Percentiles rank a stretch among this genome's conserved stretches.
phyloP scores from a whole-genome alignment of 108 stramenopile genomes.

The Stephanodiscus triporus region DNA sequence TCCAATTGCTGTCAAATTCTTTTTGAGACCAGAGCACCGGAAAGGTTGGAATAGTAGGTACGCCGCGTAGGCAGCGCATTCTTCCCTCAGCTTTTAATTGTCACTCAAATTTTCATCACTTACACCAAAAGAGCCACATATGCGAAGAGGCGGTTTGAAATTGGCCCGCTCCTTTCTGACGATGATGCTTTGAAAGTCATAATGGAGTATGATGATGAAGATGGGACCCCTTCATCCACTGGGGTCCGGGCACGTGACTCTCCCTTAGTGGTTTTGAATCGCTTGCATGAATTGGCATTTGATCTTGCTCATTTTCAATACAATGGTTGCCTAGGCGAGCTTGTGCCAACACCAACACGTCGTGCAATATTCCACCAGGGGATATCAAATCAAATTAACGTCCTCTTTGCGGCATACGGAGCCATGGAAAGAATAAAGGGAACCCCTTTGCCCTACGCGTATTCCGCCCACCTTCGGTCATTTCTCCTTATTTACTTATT shows the following conservation, averaged over 20 bases:
- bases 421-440: conserved; percentile 74
- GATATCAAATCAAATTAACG: conserved; percentile 50
- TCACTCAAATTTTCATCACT: background rate
- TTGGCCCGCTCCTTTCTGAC: conserved; percentile 42
- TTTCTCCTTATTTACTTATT: conserved; percentile 69
- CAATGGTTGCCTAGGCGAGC: background rate
- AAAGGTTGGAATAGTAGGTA: conserved; percentile 27
- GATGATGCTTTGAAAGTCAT: conserved; percentile 30
- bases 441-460: conserved; percentile 79
- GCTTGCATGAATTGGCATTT: conserved; percentile 41
- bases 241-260: conserved; percentile 35
- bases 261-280: conserved; percentile 51
- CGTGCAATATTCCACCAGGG: conserved; percentile 41
- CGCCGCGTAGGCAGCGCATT: background rate
- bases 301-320: conserved; percentile 31
- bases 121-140: background rate
- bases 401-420: conserved; percentile 49
- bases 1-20: conserved; percentile 47
- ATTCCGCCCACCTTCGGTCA: conserved; percentile 71
- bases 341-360: conserved; percentile 15
- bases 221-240: conserved; percentile 18
- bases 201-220: conserved; percentile 29
- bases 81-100: background rate
- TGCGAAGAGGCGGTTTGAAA: conserved; percentile 27
- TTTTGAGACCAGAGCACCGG: conserved; percentile 25